Evolutionary conservation across 2,329 filamentous ascomycete genomes (phyloP), one percentile per base, ranked within the genome.

Genomic region (Fusarium oxysporum): DNA sequence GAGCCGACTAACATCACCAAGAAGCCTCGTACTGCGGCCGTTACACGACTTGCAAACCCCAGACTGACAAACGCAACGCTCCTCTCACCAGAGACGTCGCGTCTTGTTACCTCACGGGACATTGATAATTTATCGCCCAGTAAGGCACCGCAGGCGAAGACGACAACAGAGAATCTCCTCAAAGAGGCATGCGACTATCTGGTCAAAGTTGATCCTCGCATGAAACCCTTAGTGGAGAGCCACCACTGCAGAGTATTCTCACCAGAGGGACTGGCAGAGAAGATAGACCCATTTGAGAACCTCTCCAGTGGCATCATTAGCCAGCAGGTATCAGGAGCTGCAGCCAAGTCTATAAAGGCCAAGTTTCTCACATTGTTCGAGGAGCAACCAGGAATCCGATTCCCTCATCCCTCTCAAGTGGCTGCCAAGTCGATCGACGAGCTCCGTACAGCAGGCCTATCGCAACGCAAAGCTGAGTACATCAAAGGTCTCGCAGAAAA

Each of bases 391-490:
- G 58, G 56, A 8, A 77, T 78, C 16, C 77, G 76, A 40, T 98
- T 98, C 78, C 96, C 96, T 0, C 88, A 90, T 0, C 96, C 96
- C 0, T 88, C 90, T 1, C 87, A 94, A 73, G 93, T 98, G 12
- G 88, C 90, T 0, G 80, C 83, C 13, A 88, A 86, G 56, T 83
- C 91, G 23, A 84, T 97, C 37, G 84, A 92, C 35, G 88, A 83
- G 7, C 88, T 99, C 13, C 92, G 96, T 35, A 92, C 92, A 12
- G 96, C 96, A 1, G 96, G 96, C 0, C 88, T 99, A 55, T 97
- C 94, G 6, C 93, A 97, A 83, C 91, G 96, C 65, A 99, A 99
- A 84, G 96, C 96, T 51, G 96, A 98, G 83, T 99, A 99, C 82
- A 91, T 98, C 68, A 89, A 91, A 61, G 96, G 96, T 0, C 86